Percentiles rank a stretch among this genome's conserved stretches.
These are phyloP conservation scores for Psilocybe sp. DNA, from an alignment of 768 basidiomycete species.

Conservation along the genomic window DNA sequence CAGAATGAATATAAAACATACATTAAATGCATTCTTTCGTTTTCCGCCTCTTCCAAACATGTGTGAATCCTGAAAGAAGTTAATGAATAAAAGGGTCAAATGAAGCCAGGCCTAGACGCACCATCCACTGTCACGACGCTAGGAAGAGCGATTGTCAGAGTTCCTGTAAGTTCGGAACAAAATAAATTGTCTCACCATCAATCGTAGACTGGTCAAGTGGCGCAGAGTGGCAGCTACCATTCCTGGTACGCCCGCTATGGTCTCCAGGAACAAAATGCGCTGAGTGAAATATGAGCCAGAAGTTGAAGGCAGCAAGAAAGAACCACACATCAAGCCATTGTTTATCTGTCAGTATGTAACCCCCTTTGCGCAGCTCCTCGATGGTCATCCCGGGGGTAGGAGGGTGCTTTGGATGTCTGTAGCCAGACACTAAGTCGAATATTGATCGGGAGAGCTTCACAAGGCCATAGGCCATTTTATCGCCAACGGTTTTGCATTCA, in stretches of 20 bases:
- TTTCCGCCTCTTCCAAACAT: slow-evolving; percentile 90
- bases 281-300: slow-evolving; percentile 14
- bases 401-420: slow-evolving; percentile 72
- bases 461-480: slow-evolving; percentile 68
- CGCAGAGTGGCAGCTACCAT: slow-evolving; percentile 91
- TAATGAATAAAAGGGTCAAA: slow-evolving; percentile 40
- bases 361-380: slow-evolving; percentile 69
- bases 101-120: slow-evolving; percentile 17
- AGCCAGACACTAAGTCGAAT: slow-evolving; percentile 86
- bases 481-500: slow-evolving; percentile 60
- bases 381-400: slow-evolving; percentile 62
- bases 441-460: slow-evolving; percentile 58
- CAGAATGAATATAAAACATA: slow-evolving; percentile 27
- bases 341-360: slow-evolving; percentile 69
- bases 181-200: slow-evolving; percentile 60
- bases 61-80: slow-evolving; percentile 83
- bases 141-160: slow-evolving; percentile 3
- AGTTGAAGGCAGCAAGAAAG: not conserved
- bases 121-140: slow-evolving; percentile 56
- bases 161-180: not conserved
- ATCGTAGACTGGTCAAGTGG: slow-evolving; percentile 83
- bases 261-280: slow-evolving; percentile 71
- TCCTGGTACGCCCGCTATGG: slow-evolving; percentile 91
- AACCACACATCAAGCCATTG: slow-evolving; percentile 71
- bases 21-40: slow-evolving; percentile 96